Evolutionary conservation across 1,284 basidiomycete genomes (phyloP).

Genomic region (Trichosporon sp.): DNA sequence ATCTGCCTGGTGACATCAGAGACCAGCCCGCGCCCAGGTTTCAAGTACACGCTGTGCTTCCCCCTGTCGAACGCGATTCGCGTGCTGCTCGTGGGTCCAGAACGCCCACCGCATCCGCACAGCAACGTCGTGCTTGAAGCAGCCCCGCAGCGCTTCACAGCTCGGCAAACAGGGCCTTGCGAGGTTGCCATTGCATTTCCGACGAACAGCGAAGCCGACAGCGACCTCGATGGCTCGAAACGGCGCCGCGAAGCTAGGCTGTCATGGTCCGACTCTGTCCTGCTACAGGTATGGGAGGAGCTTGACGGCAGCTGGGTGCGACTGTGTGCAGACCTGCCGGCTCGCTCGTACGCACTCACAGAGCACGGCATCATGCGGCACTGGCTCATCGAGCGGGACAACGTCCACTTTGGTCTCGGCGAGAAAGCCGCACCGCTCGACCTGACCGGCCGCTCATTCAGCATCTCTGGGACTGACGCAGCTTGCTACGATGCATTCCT

Average conservation of each 20-base stretch:
- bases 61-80: constrained; percentile 40
- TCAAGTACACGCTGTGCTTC: constrained; percentile 40
- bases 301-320: constrained; percentile 22
- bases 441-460: constrained; percentile 41
- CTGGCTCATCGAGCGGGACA: constrained; percentile 32
- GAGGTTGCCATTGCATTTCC: constrained; percentile 31
- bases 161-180: constrained; percentile 22
- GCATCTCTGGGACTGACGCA: constrained; percentile 43
- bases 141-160: constrained; percentile 27
- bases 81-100: constrained; percentile 40
- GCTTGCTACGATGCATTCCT: constrained; percentile 48
- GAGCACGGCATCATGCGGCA: constrained; percentile 44
- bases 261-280: constrained; percentile 32
- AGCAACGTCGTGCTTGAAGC: constrained; percentile 41
- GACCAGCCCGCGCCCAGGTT: constrained; percentile 26
- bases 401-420: constrained; percentile 47
- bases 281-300: constrained; percentile 36
- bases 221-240: constrained; percentile 19
- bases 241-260: constrained; percentile 28
- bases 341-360: constrained; percentile 45
- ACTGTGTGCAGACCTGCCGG: constrained; percentile 41
- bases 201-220: constrained; percentile 16
- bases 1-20: constrained; percentile 26
- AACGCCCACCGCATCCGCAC: constrained; percentile 44
- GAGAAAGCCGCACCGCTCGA: constrained; percentile 49